Evolutionary conservation across 2,329 filamentous ascomycete genomes (phyloP), one percentile per base, ranked within the genome.

Genomic region (Hypoxylon sp.): DNA sequence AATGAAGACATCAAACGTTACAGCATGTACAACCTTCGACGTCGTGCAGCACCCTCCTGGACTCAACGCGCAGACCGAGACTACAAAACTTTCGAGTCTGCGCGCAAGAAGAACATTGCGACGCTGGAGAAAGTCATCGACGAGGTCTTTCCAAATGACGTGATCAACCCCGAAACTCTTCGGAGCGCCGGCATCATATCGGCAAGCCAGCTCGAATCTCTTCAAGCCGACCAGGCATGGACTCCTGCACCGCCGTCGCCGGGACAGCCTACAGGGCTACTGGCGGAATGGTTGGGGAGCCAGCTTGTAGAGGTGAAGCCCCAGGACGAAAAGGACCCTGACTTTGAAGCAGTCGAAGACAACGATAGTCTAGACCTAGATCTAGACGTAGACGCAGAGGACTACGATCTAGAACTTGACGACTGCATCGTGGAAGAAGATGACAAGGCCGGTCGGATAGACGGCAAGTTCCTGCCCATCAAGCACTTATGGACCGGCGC

Each of bases 21-120:
- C 12, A 93, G 88, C 0, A 73, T 96, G 2, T 93, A 83, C 74
- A 86, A 90, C 62, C 78, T 94, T 1, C 84, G 86, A 16, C 64
- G 70, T 41, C 70, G 65, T 2, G 73, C 69, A 0, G 73, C 70
- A 34, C 51, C 67, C 2, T 50, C 43, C 1, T 43, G 54, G 9
- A 19, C 32, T 48, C 48, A 63, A 14, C 21, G 32, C 8, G 58
- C 46, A 1, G 75, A 77, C 21, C 68, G 48, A 14, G 70, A 74
- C 30, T 75, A 70, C 50, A 71, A 61, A 21, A 61, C 61, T 0
- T 65, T 78, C 1, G 77, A 80, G 37, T 50, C 68, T 2, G 63
- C 70, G 4, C 75, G 77, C 2, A 72, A 71, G 30, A 69, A 54
- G n/a, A 76, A 75, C 23, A 69, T 75, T 5, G 32, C 65, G 2